Evolutionary conservation across 768 basidiomycete species (phyloP), one percentile per base, ranked within the genome.

Genomic region (Suillus weaverae): DNA sequence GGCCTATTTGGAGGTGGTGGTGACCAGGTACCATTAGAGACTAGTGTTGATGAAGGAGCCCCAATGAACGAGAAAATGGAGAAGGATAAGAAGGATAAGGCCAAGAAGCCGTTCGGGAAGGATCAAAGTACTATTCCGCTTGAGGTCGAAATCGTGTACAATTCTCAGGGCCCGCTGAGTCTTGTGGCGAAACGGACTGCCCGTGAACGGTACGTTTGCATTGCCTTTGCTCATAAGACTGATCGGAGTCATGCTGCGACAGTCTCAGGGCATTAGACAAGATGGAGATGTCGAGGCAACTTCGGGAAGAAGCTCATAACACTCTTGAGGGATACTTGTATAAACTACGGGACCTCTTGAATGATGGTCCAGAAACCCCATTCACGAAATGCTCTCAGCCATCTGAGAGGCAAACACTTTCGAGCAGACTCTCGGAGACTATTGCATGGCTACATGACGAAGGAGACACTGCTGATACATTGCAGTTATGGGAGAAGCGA

Each of bases 291-390:
- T 84, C 88, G 20, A 94, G 93, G 74, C 83, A 81, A 38, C 86
- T 87, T 61, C 88, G 88, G 38, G 96, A 96, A 71, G 97, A 99
- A 74, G 94, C 94, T 3, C 84, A 90, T 36, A 99, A 99, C 77
- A 82, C 85, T 32, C 86, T 99, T 60, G 97, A 99, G 76, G 87
- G 90, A 38, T 97, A 97, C 73, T 77, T 99, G n/a, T 99, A 99
- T 80, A 86, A 89, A 65, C 78, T 97, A 39, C 89, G 93, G 26
- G 95, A 95, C 72, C 81, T 97, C 11, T 80, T 98, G 36, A 83
- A 86, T 36, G 87, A 90, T 44, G 84, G 86, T 13, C 70, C 78
- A 5, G 84, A 87, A 9, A 86, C 89, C 8, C 91, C 94, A 3
- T 92, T 99, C 79, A 87, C 87, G 76, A 90, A 92, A 71, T 96